Evolutionary conservation across 169 alveolate species (phyloP).

Genomic region (Eimeria sp.): DNA sequence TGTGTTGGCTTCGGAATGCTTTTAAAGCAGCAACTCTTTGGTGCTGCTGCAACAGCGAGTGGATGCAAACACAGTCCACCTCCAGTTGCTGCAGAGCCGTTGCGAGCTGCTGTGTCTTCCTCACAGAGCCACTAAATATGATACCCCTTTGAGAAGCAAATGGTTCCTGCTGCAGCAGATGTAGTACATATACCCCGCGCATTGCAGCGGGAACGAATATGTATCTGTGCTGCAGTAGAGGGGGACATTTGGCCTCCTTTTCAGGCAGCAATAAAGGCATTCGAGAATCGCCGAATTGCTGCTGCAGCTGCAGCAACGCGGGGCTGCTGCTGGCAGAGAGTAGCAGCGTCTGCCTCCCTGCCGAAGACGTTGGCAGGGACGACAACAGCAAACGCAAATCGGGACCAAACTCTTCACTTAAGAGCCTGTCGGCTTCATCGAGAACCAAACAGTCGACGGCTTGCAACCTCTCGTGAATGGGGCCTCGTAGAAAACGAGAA

Average conservation of each 20-base stretch:
- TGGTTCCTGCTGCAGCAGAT: conserved; percentile 90
- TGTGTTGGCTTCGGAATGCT: conserved; percentile 96
- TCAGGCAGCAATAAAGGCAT: conserved; percentile 90
- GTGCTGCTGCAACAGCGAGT: conserved; percentile 97
- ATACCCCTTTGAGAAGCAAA: conserved; percentile 89
- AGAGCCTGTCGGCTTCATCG: conserved; percentile 99
- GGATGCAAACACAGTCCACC: conserved; percentile 96
- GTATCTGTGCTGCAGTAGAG: conserved; percentile 91
- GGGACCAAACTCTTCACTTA: conserved; percentile 92
- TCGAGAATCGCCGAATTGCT: conserved; percentile 90
- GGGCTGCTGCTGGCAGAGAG: conserved; percentile 99
- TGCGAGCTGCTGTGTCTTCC: conserved; percentile 93
- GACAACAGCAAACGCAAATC: conserved; percentile 89
- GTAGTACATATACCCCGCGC: conserved; percentile 93
- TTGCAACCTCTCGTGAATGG: conserved; percentile 87
- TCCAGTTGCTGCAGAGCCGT: conserved; percentile 95
- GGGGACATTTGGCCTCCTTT: conserved; percentile 29
- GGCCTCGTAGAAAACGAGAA: conserved; percentile 82
- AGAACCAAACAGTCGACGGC: conserved; percentile 94
- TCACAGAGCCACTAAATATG: conserved; percentile 97
- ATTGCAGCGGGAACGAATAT: conserved; percentile 93
- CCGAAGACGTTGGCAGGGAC: conserved; percentile 88
- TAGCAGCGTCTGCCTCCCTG: conserved; percentile 96
- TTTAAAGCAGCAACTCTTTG: conserved; percentile 96
- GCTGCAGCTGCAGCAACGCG: conserved; percentile 92